Percentiles rank a stretch among this genome's conserved stretches.
phyloP scores from a whole-genome alignment of 306 rosid species.

The Heteromeles arbutifolia region DNA sequence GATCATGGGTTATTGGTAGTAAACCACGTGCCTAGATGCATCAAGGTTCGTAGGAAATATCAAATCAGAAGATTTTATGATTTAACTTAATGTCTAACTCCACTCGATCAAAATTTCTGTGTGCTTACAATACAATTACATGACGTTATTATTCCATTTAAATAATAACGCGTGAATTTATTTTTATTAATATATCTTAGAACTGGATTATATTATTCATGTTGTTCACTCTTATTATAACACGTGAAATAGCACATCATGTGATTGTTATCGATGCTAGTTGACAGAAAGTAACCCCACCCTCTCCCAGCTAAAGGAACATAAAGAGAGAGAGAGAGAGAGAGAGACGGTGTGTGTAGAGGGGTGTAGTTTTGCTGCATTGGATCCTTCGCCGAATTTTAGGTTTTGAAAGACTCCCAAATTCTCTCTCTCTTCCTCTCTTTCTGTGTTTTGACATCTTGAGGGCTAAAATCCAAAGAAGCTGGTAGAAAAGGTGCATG shows the following conservation, averaged over 20 bases:
- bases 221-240: no score
- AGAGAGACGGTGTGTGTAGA: conserved; percentile 10
- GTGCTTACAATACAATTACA: no score
- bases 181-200: no score
- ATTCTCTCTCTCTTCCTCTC: conserved; percentile 13
- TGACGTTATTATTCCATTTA: no score
- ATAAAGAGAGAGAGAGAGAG: background rate
- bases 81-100: conserved; percentile 24
- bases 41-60: conserved; percentile 36
- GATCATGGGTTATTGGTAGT: conserved; percentile 19
- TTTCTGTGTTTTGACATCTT: conserved; percentile 20
- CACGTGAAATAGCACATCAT: background rate
- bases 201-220: no score
- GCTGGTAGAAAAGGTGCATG: conserved; percentile 11
- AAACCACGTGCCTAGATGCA: conserved; percentile 44
- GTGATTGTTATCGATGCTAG: background rate
- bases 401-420: conserved; percentile 16
- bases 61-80: conserved; percentile 11
- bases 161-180: no score
- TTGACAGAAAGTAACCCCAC: background rate
- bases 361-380: conserved; percentile 35
- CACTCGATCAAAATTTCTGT: background rate
- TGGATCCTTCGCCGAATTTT: conserved; percentile 73
- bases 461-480: conserved; percentile 36
- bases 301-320: conserved; percentile 11